Percentiles rank a stretch among this genome's conserved stretches.
These are phyloP conservation scores for Clarireedia homoeocarpa DNA, from an alignment of 2,329 filamentous ascomycete species.

Conservation along the genomic window DNA sequence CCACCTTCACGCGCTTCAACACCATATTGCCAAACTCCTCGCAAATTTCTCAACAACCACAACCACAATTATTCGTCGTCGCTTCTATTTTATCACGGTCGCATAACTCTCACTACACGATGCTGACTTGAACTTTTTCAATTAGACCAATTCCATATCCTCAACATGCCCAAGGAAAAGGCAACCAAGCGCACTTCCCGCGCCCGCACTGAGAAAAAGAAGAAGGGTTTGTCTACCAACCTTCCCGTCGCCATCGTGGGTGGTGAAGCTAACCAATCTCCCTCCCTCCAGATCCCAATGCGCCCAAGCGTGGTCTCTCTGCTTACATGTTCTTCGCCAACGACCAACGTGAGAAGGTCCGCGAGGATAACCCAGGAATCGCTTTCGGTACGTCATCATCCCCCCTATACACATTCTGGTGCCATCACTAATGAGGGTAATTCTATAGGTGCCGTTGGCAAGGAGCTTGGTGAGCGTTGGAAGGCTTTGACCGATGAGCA, in stretches of 20 bases:
- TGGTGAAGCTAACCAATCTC: slow-evolving; percentile 2
- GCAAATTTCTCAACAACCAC: slow-evolving; percentile 1
- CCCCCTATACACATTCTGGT: not conserved
- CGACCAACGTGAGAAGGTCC: slow-evolving; percentile 95
- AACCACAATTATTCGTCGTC: slow-evolving; percentile 11
- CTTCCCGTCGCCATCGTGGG: not conserved
- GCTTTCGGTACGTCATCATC: slow-evolving; percentile 72
- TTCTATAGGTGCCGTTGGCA: slow-evolving; percentile 77
- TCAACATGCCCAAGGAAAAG: slow-evolving; percentile 63
- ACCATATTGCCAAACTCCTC: not conserved
- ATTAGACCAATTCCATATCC: slow-evolving; percentile 13
- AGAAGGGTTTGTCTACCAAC: slow-evolving; percentile 53
- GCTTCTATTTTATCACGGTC: slow-evolving; percentile 8
- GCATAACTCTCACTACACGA: slow-evolving; percentile 8
- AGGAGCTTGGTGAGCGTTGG: slow-evolving; percentile 97
- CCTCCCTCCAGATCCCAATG: slow-evolving; percentile 71
- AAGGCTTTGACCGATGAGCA: slow-evolving; percentile 94
- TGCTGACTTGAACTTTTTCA: slow-evolving; percentile 17
- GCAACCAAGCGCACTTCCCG: slow-evolving; percentile 53
- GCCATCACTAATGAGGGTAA: slow-evolving; percentile 11
- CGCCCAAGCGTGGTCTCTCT: slow-evolving; percentile 97
- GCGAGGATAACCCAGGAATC: slow-evolving; percentile 96
- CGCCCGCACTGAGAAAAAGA: slow-evolving; percentile 57
- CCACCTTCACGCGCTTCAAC: slow-evolving; percentile 3
- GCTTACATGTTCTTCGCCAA: slow-evolving; percentile 99